Evolutionary conservation across 2,329 filamentous ascomycete species (phyloP), one percentile per base, ranked within the genome.

Genomic region (Mycosphaerella sp.): DNA sequence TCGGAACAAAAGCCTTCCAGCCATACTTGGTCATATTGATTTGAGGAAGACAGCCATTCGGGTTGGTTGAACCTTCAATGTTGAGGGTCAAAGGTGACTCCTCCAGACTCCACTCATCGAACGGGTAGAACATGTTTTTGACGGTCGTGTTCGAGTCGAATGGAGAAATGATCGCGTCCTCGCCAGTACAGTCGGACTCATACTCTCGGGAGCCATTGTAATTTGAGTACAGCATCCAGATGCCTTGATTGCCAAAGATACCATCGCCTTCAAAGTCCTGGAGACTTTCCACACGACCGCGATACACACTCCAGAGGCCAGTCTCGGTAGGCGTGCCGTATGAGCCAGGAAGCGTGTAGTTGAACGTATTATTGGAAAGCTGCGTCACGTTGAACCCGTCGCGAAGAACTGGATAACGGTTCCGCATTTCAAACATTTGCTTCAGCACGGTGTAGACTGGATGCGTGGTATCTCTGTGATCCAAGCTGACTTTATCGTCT

Each of bases 61-160:
- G 70, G 2, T 74, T 67, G 0, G 64, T 70, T 0, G 76, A 76
- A 2, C 73, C 73, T 51, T 76, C 75, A 42, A 80, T 71, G 10
- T 73, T 73, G 39, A 81, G 72, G 31, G 69, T 70, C 4, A 72
- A 66, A 1, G 72, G 66, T 1, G 79, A 78, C 1, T 67, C 64
- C 46, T 73, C 72, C n/a, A 85, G 69, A 0, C 69, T 75, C 53
- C 78, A 70, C 57, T 80, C 75, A 23, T 82, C 80, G 60, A 80
- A 82, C 0, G 82, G 81, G 62, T 79, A 80, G 65, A 86, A 83
- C 10, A 86, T 64, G 61, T 84, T 84, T 63, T 79, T 80, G 57
- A 86, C 81, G 1, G 73, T 79, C 1, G 75, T 78, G 10, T 75
- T 77, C 2, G 68, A 65, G 10, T 73, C 70, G 54, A 81, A 86